These are phyloP conservation scores for Huntiella decipiens DNA, from an alignment of 2,329 filamentous ascomycete genomes.

Conservation along the genomic window DNA sequence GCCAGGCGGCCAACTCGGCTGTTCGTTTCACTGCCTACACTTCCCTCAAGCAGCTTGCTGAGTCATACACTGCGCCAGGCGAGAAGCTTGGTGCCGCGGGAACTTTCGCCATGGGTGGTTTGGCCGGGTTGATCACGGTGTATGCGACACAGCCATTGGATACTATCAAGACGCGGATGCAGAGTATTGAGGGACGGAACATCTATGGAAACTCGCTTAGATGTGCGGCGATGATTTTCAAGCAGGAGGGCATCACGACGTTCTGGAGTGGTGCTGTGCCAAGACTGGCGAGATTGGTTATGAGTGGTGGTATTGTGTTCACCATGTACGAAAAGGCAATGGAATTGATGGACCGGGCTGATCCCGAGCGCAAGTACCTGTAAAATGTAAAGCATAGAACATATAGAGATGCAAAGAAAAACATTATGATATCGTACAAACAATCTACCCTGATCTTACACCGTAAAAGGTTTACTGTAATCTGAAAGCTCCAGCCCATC, in stretches of 20 bases:
- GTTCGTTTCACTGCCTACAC: slow-evolving; percentile 84
- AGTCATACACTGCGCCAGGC: slow-evolving; percentile 79
- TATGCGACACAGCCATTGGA: slow-evolving; percentile 60
- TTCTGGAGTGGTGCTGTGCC: slow-evolving; percentile 92
- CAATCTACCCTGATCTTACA: not conserved
- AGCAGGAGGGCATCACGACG: slow-evolving; percentile 71
- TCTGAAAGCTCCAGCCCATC: slow-evolving; percentile 39
- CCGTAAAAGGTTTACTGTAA: slow-evolving; percentile 23
- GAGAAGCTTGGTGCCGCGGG: slow-evolving; percentile 79
- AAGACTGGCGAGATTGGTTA: slow-evolving; percentile 59
- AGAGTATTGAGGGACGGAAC: slow-evolving; percentile 68
- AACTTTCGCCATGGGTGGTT: slow-evolving; percentile 78
- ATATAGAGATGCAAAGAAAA: not conserved
- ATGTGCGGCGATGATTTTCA: slow-evolving; percentile 68
- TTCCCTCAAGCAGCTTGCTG: slow-evolving; percentile 72
- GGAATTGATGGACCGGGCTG: slow-evolving; percentile 59
- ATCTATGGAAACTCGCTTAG: slow-evolving; percentile 75
- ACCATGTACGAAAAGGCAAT: slow-evolving; percentile 98
- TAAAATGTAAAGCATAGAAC: slow-evolving; percentile 20
- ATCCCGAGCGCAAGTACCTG: slow-evolving; percentile 71
- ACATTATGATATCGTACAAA: not conserved
- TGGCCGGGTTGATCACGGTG: slow-evolving; percentile 83
- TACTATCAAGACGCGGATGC: slow-evolving; percentile 95
- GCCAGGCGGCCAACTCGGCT: slow-evolving; percentile 87
- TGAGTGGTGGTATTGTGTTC: slow-evolving; percentile 94